Base-by-base conservation (phyloP, 1,284 basidiomycete species). In the Puccinia coronata region DNA sequence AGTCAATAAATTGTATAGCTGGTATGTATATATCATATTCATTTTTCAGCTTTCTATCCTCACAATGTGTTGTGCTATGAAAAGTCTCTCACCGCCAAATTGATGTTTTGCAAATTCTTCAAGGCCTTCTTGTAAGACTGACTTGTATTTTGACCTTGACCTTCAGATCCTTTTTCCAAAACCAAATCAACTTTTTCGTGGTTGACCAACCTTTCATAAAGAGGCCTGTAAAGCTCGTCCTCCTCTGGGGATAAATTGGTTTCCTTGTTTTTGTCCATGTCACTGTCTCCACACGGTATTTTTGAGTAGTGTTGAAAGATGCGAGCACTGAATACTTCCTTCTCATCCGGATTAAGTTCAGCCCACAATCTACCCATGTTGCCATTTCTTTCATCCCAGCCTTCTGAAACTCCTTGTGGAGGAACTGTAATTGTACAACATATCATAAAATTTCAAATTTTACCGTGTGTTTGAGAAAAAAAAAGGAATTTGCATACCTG, bases 361-460 rank as follows among this genome's bases (percentile, higher is more conserved):
- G 12, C 5, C 65, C 65, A 69, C 4, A 41, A 36, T 43, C 47
- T n/a, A 3, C 65, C 65, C 2, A 69, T 2, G 6, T 43, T 1
- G 4, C 5, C 20, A 36, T 69, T 69, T n/a, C 65, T 69, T 36
- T 69, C 65, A 41, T 69, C 39, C 65, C 65, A 69, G 39, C 65
- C 65, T 2, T 25, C 65, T 1, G 23, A 6, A 31, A 1, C 2
- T 8, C 65, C 65, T 41, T 47, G 43, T 25, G 65, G 65, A 6
- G 65, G 65, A 49, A 69, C 65, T 69, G 16, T 4, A 8, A 6
- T 4, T 61, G 18, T 16, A 20, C 20, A 43, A 20, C 4, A 39
- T 57, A 57, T n/a, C n/a, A 25, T 8, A 57, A 57, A 57, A n/a
- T n/a, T n/a, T n/a, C n/a, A n/a, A n/a, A n/a, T n/a, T n/a, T n/a